phyloP scores from a whole-genome alignment of 805 yeast genomes.

The Peterozyma toletana region DNA sequence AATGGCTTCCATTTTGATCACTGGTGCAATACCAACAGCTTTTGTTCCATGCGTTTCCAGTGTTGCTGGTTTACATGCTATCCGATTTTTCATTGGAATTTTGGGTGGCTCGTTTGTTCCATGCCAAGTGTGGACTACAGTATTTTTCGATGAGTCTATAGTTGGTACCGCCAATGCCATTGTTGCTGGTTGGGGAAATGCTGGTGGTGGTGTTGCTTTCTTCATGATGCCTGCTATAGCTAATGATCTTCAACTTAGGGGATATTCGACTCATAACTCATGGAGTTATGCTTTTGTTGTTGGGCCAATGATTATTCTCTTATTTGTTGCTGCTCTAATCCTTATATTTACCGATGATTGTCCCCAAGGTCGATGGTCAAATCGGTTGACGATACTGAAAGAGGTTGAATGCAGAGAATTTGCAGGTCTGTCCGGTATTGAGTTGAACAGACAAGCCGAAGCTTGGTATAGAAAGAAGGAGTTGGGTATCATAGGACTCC shows the following conservation, averaged over 20 bases:
- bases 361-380: slow-evolving; percentile 27
- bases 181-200: slow-evolving; percentile 25
- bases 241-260: slow-evolving; percentile 11
- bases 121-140: slow-evolving; percentile 21
- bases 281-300: slow-evolving; percentile 21
- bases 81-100: slow-evolving; percentile 22
- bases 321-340: slow-evolving; percentile 17
- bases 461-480: slow-evolving; percentile 1
- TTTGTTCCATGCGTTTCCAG: slow-evolving; percentile 17
- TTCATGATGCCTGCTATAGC: slow-evolving; percentile 23
- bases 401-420: slow-evolving; percentile 5
- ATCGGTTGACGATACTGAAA: slow-evolving; percentile 15
- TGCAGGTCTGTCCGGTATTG: neutral
- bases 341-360: slow-evolving; percentile 23
- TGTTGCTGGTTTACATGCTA: slow-evolving; percentile 17
- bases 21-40: slow-evolving; percentile 23
- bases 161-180: slow-evolving; percentile 24
- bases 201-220: slow-evolving; percentile 26
- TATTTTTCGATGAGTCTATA: slow-evolving; percentile 20
- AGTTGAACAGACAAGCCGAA: slow-evolving; percentile 1
- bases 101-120: slow-evolving; percentile 24
- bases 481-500: slow-evolving; percentile 7
- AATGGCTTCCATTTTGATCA: slow-evolving; percentile 17
- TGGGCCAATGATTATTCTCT: slow-evolving; percentile 23
- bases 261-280: slow-evolving; percentile 16